Percentiles rank a stretch among this genome's conserved stretches.
Evolutionary conservation across 371 early-diverging fungal species (phyloP).

Genomic region (Syncephalastrum contaminatum): DNA sequence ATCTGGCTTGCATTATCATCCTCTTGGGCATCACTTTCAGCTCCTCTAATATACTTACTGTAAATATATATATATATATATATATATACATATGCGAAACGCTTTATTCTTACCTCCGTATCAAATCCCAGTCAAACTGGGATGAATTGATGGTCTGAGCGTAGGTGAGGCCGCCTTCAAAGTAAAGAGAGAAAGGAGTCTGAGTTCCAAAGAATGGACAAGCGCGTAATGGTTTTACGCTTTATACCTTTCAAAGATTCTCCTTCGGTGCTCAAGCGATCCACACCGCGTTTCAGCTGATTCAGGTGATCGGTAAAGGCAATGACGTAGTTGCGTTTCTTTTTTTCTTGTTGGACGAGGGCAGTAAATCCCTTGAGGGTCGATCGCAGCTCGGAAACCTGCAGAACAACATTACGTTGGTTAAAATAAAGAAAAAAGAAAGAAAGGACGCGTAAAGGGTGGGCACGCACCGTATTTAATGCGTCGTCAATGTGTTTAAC

Average conservation of each 20-base stretch:
- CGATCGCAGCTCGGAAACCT: slow-evolving; percentile 42
- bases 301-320: slow-evolving; percentile 29
- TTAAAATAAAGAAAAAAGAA: no score
- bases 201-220: background rate
- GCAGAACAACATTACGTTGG: no score
- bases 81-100: background rate
- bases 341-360: slow-evolving; percentile 33
- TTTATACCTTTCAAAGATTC: slow-evolving; percentile 34
- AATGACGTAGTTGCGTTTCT: slow-evolving; percentile 28
- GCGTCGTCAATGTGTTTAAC: no score
- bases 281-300: slow-evolving; percentile 22
- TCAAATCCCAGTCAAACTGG: slow-evolving; percentile 22
- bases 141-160: slow-evolving; percentile 18
- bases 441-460: no score
- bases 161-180: slow-evolving; percentile 23
- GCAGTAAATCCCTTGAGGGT: slow-evolving; percentile 27
- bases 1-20: slow-evolving; percentile 11
- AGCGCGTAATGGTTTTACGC: background rate
- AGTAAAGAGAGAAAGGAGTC: background rate
- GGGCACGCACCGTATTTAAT: no score
- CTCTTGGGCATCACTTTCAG: slow-evolving; percentile 26
- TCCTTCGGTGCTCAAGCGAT: slow-evolving; percentile 23
- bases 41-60: slow-evolving; percentile 11
- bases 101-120: slow-evolving; percentile 19
- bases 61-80: background rate